Evolutionary conservation across 2,329 filamentous ascomycete genomes (phyloP), one percentile per base, ranked within the genome.

Genomic region (Cercospora nicotianae): DNA sequence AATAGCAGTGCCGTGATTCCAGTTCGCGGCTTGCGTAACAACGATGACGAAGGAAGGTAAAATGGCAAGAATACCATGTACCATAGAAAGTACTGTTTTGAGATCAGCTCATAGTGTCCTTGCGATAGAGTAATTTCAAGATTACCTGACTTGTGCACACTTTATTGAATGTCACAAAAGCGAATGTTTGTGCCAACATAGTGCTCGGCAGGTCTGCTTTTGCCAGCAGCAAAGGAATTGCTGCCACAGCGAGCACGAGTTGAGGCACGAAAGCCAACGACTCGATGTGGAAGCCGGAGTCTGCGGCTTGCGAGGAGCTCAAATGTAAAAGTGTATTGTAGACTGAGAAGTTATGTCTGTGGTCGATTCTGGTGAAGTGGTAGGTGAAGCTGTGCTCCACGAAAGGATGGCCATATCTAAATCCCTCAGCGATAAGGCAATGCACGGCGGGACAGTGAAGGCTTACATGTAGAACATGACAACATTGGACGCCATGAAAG

Each of bases 81-180:
- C 95, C 95, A 99, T 60, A 99, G 87, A 79, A 99, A 99, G 79
- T 99, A 99, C 93, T 97, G 4, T 36, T 36, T 26, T 48, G 66
- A 23, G n/a, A 60, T 73, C 60, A 72, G 68, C 63, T 45, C 3
- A 12, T 20, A 18, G 13, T 31, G n/a, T 13, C 36, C 20, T n/a
- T 58, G 55, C 28, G 16, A 31, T 13, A 36, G n/a, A 23, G 18
- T 8, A 26, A 16, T 13, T 16, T 18, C 26, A 8, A 13, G 77
- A 85, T 71, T 86, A 95, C 93, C 86, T 98, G 94, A 76, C 93
- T 97, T 3, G 95, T 99, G 85, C 94, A 98, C 70, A 99, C 95
- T 83, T 99, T 99, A 82, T 99, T 99, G 75, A 98, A 98, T 0
- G 93, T 90, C 3, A 98, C 95, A 80, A 99, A 99, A 0, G 94